A percentile compares a stretch with the other conserved stretches of the same genome.
Evolutionary conservation across 2,329 filamentous ascomycete genomes (phyloP).

Genomic region (Talaromyces funiculosus): DNA sequence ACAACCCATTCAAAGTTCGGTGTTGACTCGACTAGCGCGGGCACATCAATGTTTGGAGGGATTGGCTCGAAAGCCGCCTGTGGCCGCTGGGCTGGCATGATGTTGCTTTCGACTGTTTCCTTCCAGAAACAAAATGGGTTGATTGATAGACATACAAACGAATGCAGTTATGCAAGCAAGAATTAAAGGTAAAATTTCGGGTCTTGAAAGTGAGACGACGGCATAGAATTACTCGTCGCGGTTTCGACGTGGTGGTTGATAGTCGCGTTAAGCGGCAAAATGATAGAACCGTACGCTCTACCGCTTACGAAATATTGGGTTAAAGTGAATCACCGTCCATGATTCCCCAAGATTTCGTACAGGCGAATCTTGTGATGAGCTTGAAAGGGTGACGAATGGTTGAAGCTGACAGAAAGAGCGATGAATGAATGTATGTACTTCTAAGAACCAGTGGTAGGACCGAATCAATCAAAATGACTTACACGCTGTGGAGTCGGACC

Average conservation of each 20-base stretch:
- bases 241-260: neutral
- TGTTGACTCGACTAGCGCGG: slow-evolving; percentile 66
- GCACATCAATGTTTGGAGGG: slow-evolving; percentile 74
- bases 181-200: too few species aligned
- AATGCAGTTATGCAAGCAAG: neutral
- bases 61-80: slow-evolving; percentile 90
- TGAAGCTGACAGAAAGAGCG: neutral
- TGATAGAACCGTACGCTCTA: neutral
- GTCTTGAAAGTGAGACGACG: neutral
- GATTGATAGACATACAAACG: neutral
- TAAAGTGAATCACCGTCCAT: neutral
- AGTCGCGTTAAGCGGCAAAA: neutral
- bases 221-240: neutral
- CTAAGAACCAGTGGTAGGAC: neutral
- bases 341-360: neutral
- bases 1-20: slow-evolving; percentile 84
- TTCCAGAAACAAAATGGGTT: neutral
- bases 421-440: neutral
- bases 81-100: slow-evolving; percentile 73
- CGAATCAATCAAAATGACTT: neutral
- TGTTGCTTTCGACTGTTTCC: slow-evolving; percentile 19
- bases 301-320: neutral
- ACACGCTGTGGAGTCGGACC: neutral
- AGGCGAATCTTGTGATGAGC: neutral
- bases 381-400: neutral